These are phyloP conservation scores for Mycena vitilis DNA, from an alignment of 768 basidiomycete species.

Conservation along the genomic window DNA sequence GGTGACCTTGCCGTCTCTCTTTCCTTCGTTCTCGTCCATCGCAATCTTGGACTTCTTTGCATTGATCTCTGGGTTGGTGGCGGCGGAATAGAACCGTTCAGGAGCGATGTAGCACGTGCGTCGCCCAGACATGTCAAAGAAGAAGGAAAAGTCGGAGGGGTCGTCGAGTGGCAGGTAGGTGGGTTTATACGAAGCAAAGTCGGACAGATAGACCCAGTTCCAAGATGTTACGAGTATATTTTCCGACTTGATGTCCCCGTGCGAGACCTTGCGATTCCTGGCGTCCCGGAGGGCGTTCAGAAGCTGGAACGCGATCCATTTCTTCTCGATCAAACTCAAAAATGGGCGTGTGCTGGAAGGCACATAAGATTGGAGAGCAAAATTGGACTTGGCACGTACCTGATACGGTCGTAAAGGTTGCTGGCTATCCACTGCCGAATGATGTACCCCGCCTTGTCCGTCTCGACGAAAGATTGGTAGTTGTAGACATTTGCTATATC, in stretches of 20 bases:
- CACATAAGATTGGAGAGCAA: not conserved
- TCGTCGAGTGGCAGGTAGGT: slow-evolving; percentile 96
- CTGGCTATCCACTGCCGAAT: slow-evolving; percentile 95
- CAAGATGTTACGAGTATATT: slow-evolving; percentile 97
- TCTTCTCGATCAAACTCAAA: slow-evolving; percentile 91
- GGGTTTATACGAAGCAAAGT: slow-evolving; percentile 96
- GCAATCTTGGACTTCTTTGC: slow-evolving; percentile 70
- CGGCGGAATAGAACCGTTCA: slow-evolving; percentile 90
- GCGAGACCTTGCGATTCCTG: slow-evolving; percentile 87
- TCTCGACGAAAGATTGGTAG: slow-evolving; percentile 92
- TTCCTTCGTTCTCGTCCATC: slow-evolving; percentile 67
- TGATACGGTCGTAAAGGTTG: slow-evolving; percentile 96
- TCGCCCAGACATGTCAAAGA: slow-evolving; percentile 94
- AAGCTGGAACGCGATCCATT: slow-evolving; percentile 97
- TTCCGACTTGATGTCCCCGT: slow-evolving; percentile 98
- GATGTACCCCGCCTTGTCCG: slow-evolving; percentile 95
- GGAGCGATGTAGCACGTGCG: slow-evolving; percentile 97
- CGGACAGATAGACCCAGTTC: slow-evolving; percentile 95
- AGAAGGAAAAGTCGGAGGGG: slow-evolving; percentile 97
- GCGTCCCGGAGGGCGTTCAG: slow-evolving; percentile 87
- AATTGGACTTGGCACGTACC: slow-evolving; percentile 61
- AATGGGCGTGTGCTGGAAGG: slow-evolving; percentile 90
- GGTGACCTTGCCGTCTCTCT: slow-evolving; percentile 84
- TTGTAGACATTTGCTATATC: slow-evolving; percentile 92
- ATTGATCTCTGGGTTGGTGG: slow-evolving; percentile 74